Evolutionary conservation across 2,329 filamentous ascomycete genomes (phyloP), one percentile per base, ranked within the genome.

Genomic region (Aspergillus terreus): DNA sequence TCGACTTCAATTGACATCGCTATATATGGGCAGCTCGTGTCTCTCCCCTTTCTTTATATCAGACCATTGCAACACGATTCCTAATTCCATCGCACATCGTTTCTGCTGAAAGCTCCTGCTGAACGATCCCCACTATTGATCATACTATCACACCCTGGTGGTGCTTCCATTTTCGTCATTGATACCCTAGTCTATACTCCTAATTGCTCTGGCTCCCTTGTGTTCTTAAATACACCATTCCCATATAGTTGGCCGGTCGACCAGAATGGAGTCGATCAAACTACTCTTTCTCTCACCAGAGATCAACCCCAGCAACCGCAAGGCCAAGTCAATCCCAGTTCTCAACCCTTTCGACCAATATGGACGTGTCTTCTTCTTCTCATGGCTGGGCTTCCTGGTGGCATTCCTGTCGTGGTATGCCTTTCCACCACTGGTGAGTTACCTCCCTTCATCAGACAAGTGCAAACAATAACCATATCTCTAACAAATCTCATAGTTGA

Each of bases 381-480:
- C 87, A 1, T 94, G 88, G 84, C 80, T 91, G 44, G 88, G 88
- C 2, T 94, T 94, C 71, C 85, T 94, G 80, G 82, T 92, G 48
- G 87, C 88, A 6, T 96, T 95, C 72, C 89, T 90, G 80, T 91
- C 89, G 10, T 96, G 82, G 82, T 95, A 95, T 76, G 88, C 91
- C 1, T 96, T 95, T 71, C 89, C 91, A 58, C 91, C 91, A 60
- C 76, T 94, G 67, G 85, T 90, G 78, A 73, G 80, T 70, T 4
- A 23, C 40, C 51, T 57, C 32, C 51, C 52, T 38, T 33, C 41
- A 33, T 43, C 30, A 10, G 10, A n/a, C 11, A 41, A 17, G n/a
- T 6, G 6, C n/a, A 3, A 2, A 23, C 7, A n/a, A n/a, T 14
- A 17, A 49, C 6, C 40, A 43, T 45, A 50, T 36, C 42, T 6